Conservation (phyloP, 1,284 basidiomycete genomes). For the Phlebopus sp. region DNA sequence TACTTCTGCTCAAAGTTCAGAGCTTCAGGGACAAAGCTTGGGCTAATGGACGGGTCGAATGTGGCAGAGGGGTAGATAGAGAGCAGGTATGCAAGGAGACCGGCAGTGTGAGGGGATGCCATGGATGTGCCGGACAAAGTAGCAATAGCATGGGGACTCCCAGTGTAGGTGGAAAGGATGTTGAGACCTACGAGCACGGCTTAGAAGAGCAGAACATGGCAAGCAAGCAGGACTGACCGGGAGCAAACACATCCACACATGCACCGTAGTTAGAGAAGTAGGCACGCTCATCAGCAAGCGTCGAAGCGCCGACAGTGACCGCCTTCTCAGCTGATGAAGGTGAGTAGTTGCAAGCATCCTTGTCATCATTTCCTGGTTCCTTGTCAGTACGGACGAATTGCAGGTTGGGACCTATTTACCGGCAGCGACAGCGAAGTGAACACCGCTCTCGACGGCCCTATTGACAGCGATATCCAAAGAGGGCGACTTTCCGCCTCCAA, state of each 20-base stretch:
- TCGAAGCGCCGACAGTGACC: conserved; percentile 86
- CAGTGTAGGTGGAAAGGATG: conserved; percentile 78
- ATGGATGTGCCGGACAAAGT: conserved; percentile 76
- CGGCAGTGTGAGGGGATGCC: conserved; percentile 69
- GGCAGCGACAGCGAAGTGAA: conserved; percentile 95
- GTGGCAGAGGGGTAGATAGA: conserved; percentile 69
- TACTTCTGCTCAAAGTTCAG: conserved; percentile 27
- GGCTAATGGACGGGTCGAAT: conserved; percentile 50
- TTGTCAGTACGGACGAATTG: conserved; percentile 1
- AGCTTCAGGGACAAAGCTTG: conserved; percentile 19
- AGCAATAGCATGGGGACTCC: conserved; percentile 53
- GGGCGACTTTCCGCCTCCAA: conserved; percentile 93
- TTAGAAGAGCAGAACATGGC: background rate
- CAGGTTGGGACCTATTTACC: conserved; percentile 48
- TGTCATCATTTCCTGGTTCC: conserved; percentile 56
- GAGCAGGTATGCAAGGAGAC: conserved; percentile 81
- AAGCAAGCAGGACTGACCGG: conserved; percentile 42
- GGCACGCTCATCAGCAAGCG: conserved; percentile 78
- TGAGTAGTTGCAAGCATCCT: conserved; percentile 79
- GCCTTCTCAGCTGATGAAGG: conserved; percentile 75
- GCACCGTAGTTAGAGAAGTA: conserved; percentile 84
- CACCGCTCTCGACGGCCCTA: conserved; percentile 76
- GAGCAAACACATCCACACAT: conserved; percentile 84
- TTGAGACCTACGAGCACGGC: conserved; percentile 49
- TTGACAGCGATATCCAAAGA: conserved; percentile 87